Base-by-base conservation (phyloP, 2,329 filamentous ascomycete genomes). In the Talaromyces rugulosus region DNA sequence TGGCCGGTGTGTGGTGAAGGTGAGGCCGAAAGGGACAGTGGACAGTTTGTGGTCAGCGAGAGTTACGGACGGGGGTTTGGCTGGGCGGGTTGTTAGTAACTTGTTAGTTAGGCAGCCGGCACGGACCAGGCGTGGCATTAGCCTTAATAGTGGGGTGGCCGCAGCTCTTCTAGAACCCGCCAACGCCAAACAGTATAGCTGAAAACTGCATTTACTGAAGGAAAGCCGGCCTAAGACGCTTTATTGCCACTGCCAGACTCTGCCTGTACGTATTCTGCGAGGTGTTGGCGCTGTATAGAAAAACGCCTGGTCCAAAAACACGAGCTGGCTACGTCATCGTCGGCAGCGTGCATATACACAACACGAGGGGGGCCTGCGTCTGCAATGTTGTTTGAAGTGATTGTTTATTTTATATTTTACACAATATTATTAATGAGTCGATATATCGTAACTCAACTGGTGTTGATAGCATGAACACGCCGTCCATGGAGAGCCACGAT, bases 1-100 rank as follows among this genome's bases (percentile, higher is more conserved):
- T n/a, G 85, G 85, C 14, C 85, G 85, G 14, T 53, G 50, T 53
- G 50, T 9, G 16, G 31, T 12, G 28, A 31, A 53, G 27, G 18
- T 30, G 50, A 30, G 6, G 30, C 28, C 16, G 28, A n/a, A n/a
- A 11, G 50, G 44, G 6, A 33, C 27, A 47, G 18, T 47, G 44
- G 44, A 47, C 44, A 47, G 23, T n/a, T 47, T 47, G 44, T 47
- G 44, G 44, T 47, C 44, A 47, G 44, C 44, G 44, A 47, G 44
- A 47, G 44, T 18, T n/a, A 18, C n/a, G 44, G 44, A 47, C 44
- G 44, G 44, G 42, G n/a, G 16, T 47, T 47, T 47, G 42, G 42
- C 42, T 47, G n/a, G 42, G 44, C 44, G 44, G 44, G 44, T n/a
- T 6, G 5, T 47, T 23, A 18, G 14, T 42, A 3, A 18, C 23